Conservation (phyloP, 2,329 filamentous ascomycete genomes). For the Alternaria gaisen region DNA sequence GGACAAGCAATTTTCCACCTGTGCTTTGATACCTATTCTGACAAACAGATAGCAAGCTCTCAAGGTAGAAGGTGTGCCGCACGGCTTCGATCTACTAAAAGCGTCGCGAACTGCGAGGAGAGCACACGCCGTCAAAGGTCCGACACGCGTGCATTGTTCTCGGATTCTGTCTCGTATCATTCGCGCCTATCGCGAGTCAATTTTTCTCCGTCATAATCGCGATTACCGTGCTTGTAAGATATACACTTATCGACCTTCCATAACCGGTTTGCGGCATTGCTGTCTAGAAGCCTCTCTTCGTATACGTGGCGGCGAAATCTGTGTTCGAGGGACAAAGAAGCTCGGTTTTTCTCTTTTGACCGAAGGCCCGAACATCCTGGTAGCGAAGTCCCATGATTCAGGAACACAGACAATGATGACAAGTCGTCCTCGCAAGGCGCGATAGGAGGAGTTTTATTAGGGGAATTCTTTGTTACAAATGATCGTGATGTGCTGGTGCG, state of each 20-base stretch:
- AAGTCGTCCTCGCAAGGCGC: background rate
- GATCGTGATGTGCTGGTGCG: background rate
- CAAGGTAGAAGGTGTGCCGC: conserved; percentile 1
- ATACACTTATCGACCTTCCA: background rate
- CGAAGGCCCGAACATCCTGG: background rate
- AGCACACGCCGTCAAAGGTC: background rate
- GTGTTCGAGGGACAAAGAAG: background rate
- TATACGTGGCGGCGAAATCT: background rate
- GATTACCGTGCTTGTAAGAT: background rate
- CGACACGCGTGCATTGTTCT: background rate
- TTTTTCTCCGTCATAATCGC: background rate
- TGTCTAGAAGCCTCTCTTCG: background rate
- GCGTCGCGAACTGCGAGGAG: background rate
- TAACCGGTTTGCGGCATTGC: background rate
- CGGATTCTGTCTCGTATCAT: background rate
- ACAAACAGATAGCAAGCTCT: background rate
- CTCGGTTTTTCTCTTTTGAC: conserved; percentile 2
- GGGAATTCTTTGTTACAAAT: background rate
- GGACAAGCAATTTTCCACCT: background rate
- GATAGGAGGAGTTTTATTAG: background rate
- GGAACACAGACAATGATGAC: background rate
- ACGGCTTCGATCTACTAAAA: background rate
- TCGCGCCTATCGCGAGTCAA: background rate
- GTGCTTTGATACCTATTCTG: background rate
- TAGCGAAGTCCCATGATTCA: conserved; percentile 5